Evolutionary conservation across 306 rosid species (phyloP), one percentile per base, ranked within the genome.

Genomic region (Dalbergia cultrata): DNA sequence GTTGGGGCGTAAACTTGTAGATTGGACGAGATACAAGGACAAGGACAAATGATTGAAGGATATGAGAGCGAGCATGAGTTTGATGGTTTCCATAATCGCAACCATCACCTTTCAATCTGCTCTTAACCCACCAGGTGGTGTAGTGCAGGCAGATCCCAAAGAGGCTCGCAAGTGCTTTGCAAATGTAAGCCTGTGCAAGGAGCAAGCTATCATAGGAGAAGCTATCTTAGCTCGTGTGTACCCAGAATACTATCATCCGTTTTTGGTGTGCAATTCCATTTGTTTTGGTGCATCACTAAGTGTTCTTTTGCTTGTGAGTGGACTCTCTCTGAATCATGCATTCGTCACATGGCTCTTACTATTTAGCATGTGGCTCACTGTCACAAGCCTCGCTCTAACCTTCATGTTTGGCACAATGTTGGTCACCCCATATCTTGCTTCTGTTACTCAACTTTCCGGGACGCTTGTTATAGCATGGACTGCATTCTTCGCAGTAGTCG

Each of bases 271-370:
- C 18, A 74, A 81, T 17, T 44, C 80, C 9, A 9, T 54, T 1
- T 73, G 58, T 37, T 82, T 82, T 35, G 2, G 43, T 17, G 37
- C 82, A 17, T 41, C 86, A 0, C 7, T 70, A 0, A 8, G 21
- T 39, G 73, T 62, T 6, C 56, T 80, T 50, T 57, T 80, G 56
- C 68, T 85, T 10, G 9, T 76, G n/a, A n/a, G n/a, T n/a, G n/a
- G n/a, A n/a, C n/a, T n/a, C n/a, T n/a, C n/a, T n/a, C n/a, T n/a
- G n/a, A n/a, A n/a, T n/a, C n/a, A n/a, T n/a, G n/a, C n/a, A n/a
- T n/a, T n/a, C n/a, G n/a, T n/a, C n/a, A n/a, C n/a, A n/a, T n/a
- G n/a, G n/a, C n/a, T n/a, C n/a, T n/a, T n/a, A n/a, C n/a, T n/a
- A n/a, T n/a, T n/a, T n/a, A n/a, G n/a, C n/a, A n/a, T n/a, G n/a